These are phyloP conservation scores for Kwoniella shandongensis DNA, from an alignment of 768 basidiomycete genomes.

Conservation along the genomic window DNA sequence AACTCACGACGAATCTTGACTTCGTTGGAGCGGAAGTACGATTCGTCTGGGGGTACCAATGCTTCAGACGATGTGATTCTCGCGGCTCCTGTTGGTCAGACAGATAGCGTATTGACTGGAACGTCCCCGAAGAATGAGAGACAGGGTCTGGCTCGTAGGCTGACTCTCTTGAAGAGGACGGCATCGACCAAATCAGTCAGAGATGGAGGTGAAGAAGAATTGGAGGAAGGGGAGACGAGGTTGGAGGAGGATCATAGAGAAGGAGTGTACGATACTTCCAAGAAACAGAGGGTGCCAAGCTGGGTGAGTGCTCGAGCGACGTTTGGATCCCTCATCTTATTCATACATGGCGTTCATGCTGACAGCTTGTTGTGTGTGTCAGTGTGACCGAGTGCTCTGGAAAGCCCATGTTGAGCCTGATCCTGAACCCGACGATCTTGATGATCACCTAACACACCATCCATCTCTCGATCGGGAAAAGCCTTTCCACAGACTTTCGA, in stretches of 20 bases:
- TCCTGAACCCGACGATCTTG: slow-evolving; percentile 7
- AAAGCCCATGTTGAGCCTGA: slow-evolving; percentile 45
- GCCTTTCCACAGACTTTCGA: slow-evolving; percentile 21
- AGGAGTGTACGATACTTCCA: slow-evolving; percentile 52
- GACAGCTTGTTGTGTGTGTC: neutral
- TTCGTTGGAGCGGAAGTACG: neutral
- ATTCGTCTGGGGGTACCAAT: slow-evolving; percentile 1
- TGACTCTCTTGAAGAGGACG: slow-evolving; percentile 35
- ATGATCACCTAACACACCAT: slow-evolving; percentile 6
- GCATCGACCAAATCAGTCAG: slow-evolving; percentile 30
- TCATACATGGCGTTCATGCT: too few species aligned
- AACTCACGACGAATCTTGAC: neutral
- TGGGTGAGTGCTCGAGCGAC: slow-evolving; percentile 41
- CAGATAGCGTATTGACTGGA: neutral
- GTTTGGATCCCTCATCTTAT: neutral
- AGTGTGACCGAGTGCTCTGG: slow-evolving; percentile 54
- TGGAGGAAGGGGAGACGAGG: slow-evolving; percentile 30
- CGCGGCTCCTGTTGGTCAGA: neutral
- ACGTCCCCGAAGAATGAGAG: slow-evolving; percentile 3
- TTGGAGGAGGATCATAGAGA: slow-evolving; percentile 40
- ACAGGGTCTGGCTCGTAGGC: slow-evolving; percentile 13
- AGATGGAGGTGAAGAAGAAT: slow-evolving; percentile 15
- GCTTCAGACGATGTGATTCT: neutral
- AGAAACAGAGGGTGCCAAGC: slow-evolving; percentile 53
- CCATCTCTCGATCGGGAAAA: slow-evolving; percentile 7